A percentile compares a stretch with the other conserved stretches of the same genome.
These are phyloP conservation scores for Aspergillus hancockii DNA, from an alignment of 495 filamentous ascomycete genomes.

Conservation along the genomic window DNA sequence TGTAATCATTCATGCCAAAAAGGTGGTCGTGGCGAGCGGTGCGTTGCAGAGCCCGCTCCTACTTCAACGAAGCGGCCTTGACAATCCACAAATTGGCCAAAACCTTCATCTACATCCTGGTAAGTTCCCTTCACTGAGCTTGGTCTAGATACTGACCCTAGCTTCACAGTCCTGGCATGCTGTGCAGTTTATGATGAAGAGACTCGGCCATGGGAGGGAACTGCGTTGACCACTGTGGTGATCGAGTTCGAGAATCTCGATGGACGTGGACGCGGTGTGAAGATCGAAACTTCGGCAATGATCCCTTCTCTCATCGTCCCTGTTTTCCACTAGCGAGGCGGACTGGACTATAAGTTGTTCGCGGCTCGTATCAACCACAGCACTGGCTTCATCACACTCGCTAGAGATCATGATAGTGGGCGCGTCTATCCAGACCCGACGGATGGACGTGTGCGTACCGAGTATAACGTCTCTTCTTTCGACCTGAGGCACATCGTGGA, in stretches of 20 bases:
- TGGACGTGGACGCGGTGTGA: constrained; percentile 77
- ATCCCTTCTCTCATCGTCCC: constrained; percentile 58
- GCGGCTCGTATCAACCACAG: constrained; percentile 63
- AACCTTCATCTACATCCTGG: constrained; percentile 81
- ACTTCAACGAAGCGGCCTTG: constrained; percentile 68
- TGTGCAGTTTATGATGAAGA: constrained; percentile 65
- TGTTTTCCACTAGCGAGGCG: constrained; percentile 61
- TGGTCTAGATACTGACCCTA: constrained; percentile 15
- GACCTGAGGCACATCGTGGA: constrained; percentile 69
- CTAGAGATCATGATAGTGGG: constrained; percentile 72
- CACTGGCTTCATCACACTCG: constrained; percentile 66
- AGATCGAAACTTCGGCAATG: constrained; percentile 72
- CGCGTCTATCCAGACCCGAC: constrained; percentile 72
- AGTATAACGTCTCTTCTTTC: constrained; percentile 67
- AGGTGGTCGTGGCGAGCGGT: constrained; percentile 75
- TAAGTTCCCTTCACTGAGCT: constrained; percentile 15
- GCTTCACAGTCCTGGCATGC: constrained; percentile 48
- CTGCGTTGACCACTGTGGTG: constrained; percentile 73
- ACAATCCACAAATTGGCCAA: constrained; percentile 81
- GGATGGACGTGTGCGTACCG: constrained; percentile 61
- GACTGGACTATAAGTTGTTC: constrained; percentile 66
- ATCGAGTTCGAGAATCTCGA: constrained; percentile 82
- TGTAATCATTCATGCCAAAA: constrained; percentile 76
- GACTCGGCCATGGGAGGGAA: constrained; percentile 75
- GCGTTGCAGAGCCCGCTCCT: constrained; percentile 74